Percentiles rank a stretch among this genome's conserved stretches.
phyloP scores from a whole-genome alignment of 139 green algal species.

The Micromonas commoda region DNA sequence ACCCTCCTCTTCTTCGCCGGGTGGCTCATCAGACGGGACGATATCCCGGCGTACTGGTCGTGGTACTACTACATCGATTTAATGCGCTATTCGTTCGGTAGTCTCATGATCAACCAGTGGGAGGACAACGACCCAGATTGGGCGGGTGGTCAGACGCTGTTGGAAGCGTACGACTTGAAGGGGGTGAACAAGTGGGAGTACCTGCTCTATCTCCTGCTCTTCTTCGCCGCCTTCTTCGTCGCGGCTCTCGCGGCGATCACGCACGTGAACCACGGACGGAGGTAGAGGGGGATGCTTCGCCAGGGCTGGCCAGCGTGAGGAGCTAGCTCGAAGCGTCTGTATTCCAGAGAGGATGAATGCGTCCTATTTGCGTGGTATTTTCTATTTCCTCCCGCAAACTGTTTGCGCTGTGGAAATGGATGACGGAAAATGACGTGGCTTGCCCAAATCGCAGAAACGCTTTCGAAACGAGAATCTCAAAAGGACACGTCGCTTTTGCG shows the following conservation, averaged over 20 bases:
- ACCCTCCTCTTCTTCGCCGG: conserved; percentile 30
- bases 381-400: no score
- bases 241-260: conserved; percentile 44
- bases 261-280: conserved; percentile 48
- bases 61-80: conserved; percentile 21
- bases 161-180: conserved; percentile 53
- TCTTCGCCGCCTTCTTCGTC: conserved; percentile 50
- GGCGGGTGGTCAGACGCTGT: conserved; percentile 32
- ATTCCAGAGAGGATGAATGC: no score
- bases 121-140: background rate
- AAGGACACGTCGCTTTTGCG: no score
- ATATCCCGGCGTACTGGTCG: conserved; percentile 18
- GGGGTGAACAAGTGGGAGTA: conserved; percentile 53
- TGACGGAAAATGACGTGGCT: no score
- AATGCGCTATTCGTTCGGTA: conserved; percentile 22
- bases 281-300: no score
- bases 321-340: no score
- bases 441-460: no score
- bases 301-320: no score
- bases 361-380: no score
- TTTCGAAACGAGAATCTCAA: no score
- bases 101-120: background rate
- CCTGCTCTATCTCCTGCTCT: conserved; percentile 51
- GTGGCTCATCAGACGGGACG: conserved; percentile 14
- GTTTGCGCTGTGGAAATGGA: no score